Evolutionary conservation across 305 asterid genomes (phyloP), one percentile per base, ranked within the genome.

Genomic region (Plantago rigida): DNA sequence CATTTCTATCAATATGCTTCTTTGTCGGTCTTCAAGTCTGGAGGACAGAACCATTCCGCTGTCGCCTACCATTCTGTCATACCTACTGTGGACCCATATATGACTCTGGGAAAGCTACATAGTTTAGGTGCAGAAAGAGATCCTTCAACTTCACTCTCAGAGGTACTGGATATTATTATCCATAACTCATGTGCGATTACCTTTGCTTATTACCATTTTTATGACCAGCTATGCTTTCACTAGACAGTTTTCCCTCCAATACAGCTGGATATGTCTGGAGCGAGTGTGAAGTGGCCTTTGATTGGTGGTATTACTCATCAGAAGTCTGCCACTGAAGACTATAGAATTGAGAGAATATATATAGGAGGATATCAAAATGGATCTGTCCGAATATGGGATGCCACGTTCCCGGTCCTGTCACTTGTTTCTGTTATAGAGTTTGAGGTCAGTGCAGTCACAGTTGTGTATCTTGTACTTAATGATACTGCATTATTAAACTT

Each of bases 331-430:
- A 62, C 77, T 69, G 92, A 79, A 81, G 28, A 69, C 58, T 62
- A 54, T 61, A 74, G 69, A 51, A 69, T 81, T 50, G 82, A 82
- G 82, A 83, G 85, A 74, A 78, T 89, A 61, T 84, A 84, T 73
- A 65, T 92, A 45, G 95, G 95, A 66, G 99, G 99, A 51, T 86
- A 89, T 85, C 84, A 84, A 71, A 96, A 89, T 73, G 97, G 99
- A 73, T 79, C 83, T 65, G 78, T 84, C 65, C 85, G 90, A 74
- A 68, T 92, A 64, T 92, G 95, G 95, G 93, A 92, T 75, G 92
- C 95, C 71, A 87, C 96, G 0, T 75, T 63, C 67, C 94, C 99
- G 11, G 80, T 83, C 67, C 67, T 89, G 69, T 82, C 85, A 49
- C 83, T 85, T 64, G 65, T 80, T 75, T 72, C 80, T 75, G 79